Evolutionary conservation across 805 yeast species (phyloP).

Genomic region (Priceomyces carsonii): DNA sequence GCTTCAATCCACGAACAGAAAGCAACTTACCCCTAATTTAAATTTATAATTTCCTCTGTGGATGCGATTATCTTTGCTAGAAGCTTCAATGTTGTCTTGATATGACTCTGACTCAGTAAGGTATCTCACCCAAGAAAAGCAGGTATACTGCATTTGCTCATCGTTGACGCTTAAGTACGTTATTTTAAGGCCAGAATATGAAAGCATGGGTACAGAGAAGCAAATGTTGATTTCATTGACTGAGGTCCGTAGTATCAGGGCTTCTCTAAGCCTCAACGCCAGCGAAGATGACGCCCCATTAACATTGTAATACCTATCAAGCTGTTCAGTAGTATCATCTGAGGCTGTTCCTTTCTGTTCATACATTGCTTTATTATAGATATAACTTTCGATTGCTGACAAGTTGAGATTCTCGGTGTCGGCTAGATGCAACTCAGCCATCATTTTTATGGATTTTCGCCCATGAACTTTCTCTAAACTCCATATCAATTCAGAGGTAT

Average conservation of each 20-base stretch:
- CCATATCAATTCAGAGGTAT: slow-evolving; percentile 73
- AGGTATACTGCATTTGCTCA: slow-evolving; percentile 57
- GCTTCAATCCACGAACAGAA: slow-evolving; percentile 8
- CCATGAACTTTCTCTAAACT: slow-evolving; percentile 68
- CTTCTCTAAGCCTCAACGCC: slow-evolving; percentile 17
- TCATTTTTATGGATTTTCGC: slow-evolving; percentile 50
- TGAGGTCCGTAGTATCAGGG: slow-evolving; percentile 10
- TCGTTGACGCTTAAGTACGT: slow-evolving; percentile 70
- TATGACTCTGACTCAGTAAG: slow-evolving; percentile 23
- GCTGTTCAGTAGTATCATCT: slow-evolving; percentile 31
- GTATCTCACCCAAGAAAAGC: slow-evolving; percentile 81
- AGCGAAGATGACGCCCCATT: slow-evolving; percentile 32
- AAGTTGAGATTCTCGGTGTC: slow-evolving; percentile 1
- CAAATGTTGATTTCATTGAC: slow-evolving; percentile 26
- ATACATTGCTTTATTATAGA: slow-evolving; percentile 3
- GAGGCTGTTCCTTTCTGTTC: slow-evolving; percentile 10
- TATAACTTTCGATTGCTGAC: slow-evolving; percentile 6
- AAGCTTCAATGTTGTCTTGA: not conserved
- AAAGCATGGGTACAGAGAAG: slow-evolving; percentile 46
- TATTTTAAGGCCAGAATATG: slow-evolving; percentile 67
- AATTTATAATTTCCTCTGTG: slow-evolving; percentile 15
- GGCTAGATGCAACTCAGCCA: slow-evolving; percentile 46
- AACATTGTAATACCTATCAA: slow-evolving; percentile 37
- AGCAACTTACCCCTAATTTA: slow-evolving; percentile 17
- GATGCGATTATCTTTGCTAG: not conserved